These are phyloP conservation scores for Coelastrella sp. DNA, from an alignment of 139 green algal genomes.

Conservation along the genomic window DNA sequence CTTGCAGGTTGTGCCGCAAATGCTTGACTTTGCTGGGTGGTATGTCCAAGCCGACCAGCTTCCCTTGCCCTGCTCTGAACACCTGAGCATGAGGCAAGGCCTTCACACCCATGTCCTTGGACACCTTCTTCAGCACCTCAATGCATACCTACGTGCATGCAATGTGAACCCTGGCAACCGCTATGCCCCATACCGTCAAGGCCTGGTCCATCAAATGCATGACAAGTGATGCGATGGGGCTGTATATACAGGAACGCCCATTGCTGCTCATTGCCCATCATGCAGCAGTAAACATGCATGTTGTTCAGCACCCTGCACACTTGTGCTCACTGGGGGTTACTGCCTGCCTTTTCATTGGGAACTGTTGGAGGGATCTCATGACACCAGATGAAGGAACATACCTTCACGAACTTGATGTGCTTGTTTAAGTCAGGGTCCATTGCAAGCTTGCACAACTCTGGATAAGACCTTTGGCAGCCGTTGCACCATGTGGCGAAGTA, in stretches of 20 bases:
- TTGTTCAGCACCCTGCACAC: too few species aligned
- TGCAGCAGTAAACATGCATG: too few species aligned
- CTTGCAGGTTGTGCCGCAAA: slow-evolving; percentile 43
- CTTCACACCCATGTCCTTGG: slow-evolving; percentile 55
- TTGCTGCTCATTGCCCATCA: neutral
- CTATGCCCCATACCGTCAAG: too few species aligned
- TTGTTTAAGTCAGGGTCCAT: slow-evolving; percentile 49
- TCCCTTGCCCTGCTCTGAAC: slow-evolving; percentile 50
- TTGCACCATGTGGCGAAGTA: slow-evolving; percentile 58
- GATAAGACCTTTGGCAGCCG: slow-evolving; percentile 61
- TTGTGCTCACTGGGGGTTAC: too few species aligned
- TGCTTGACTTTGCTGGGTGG: slow-evolving; percentile 57
- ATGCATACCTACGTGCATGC: slow-evolving; percentile 67
- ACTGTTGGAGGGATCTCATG: too few species aligned
- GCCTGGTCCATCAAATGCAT: neutral
- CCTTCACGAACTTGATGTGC: slow-evolving; percentile 68
- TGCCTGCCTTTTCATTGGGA: too few species aligned
- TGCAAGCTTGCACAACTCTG: slow-evolving; percentile 57
- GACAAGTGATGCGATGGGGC: neutral
- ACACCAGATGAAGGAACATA: too few species aligned
- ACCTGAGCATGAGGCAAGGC: slow-evolving; percentile 54
- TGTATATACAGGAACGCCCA: neutral
- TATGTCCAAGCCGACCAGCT: slow-evolving; percentile 56
- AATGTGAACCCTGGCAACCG: too few species aligned
- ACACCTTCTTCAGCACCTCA: slow-evolving; percentile 60